phyloP scores from a whole-genome alignment of 164 flowering plant species.

The Berberis thunbergii region DNA sequence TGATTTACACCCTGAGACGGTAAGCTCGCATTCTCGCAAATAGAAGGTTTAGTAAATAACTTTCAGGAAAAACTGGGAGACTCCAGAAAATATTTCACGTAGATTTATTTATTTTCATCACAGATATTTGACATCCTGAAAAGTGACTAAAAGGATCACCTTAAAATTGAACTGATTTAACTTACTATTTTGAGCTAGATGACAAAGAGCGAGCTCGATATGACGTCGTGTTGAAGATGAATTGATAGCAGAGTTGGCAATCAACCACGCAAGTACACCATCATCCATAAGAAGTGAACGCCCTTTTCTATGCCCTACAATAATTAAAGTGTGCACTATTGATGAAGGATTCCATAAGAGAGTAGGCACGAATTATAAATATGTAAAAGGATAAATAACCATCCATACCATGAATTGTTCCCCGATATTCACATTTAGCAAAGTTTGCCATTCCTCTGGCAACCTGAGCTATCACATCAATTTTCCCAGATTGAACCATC shows the following conservation, averaged over 20 bases:
- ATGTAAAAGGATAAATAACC: not conserved
- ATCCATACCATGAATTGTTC: conserved; percentile 54
- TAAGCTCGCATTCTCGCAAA: no score
- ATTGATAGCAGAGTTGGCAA: conserved; percentile 37
- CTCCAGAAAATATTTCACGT: no score
- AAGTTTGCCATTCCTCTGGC: conserved; percentile 90
- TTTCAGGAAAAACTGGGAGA: no score
- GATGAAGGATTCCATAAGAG: not conserved
- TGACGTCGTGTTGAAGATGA: conserved; percentile 65
- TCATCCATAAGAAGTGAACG: conserved; percentile 72
- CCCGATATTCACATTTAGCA: conserved; percentile 86
- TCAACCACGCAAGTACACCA: conserved; percentile 65
- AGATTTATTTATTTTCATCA: no score
- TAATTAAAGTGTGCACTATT: not conserved
- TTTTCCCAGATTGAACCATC: conserved; percentile 52
- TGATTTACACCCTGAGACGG: no score
- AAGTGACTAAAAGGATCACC: not conserved
- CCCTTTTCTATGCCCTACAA: conserved; percentile 59
- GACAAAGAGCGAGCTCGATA: conserved; percentile 87
- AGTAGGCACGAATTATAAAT: not conserved
- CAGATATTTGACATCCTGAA: not conserved
- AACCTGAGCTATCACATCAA: conserved; percentile 67
- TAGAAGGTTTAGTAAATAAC: no score
- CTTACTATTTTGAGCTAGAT: conserved; percentile 84
- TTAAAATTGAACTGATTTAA: conserved; percentile 1